A percentile compares a stretch with the other conserved stretches of the same genome.
phyloP scores from a whole-genome alignment of 2,329 filamentous ascomycete species.

The Stachybotrys chlorohalonatus region DNA sequence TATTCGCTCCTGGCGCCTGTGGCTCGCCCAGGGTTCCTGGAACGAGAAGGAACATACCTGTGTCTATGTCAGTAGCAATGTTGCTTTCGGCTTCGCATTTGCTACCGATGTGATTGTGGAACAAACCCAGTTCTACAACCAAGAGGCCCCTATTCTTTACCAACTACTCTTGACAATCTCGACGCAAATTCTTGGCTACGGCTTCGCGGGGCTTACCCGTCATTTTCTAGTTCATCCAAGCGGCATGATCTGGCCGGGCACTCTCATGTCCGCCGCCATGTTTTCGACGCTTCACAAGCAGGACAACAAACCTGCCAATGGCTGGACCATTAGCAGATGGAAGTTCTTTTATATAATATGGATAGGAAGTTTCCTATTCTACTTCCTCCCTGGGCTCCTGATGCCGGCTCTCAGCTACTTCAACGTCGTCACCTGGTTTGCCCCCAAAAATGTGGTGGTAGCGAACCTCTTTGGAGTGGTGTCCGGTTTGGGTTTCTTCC shows the following conservation, averaged over 20 bases:
- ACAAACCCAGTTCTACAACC: conserved; percentile 82
- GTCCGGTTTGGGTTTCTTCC: conserved; percentile 77
- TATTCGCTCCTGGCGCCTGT: conserved; percentile 47
- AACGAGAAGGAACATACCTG: conserved; percentile 86
- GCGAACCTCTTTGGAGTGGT: conserved; percentile 79
- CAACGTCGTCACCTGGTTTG: conserved; percentile 82
- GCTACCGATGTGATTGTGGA: conserved; percentile 86
- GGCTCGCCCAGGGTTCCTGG: conserved; percentile 74
- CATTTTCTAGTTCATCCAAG: conserved; percentile 76
- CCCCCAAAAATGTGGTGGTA: conserved; percentile 75
- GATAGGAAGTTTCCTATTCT: conserved; percentile 64
- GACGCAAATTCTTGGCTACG: conserved; percentile 79
- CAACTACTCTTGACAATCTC: conserved; percentile 77
- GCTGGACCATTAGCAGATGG: conserved; percentile 76
- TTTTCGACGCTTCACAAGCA: conserved; percentile 79
- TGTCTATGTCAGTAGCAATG: conserved; percentile 83
- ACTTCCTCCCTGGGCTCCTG: conserved; percentile 74
- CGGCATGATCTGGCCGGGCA: conserved; percentile 88
- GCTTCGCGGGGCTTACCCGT: conserved; percentile 73
- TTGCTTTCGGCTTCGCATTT: conserved; percentile 83
- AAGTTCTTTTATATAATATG: conserved; percentile 76
- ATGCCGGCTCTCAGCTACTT: conserved; percentile 84
- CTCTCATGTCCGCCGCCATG: conserved; percentile 82
- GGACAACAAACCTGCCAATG: conserved; percentile 71
- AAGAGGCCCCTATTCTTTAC: conserved; percentile 66